Conservation (phyloP, 352 stramenopile species). For the Blastocystis sp. region DNA sequence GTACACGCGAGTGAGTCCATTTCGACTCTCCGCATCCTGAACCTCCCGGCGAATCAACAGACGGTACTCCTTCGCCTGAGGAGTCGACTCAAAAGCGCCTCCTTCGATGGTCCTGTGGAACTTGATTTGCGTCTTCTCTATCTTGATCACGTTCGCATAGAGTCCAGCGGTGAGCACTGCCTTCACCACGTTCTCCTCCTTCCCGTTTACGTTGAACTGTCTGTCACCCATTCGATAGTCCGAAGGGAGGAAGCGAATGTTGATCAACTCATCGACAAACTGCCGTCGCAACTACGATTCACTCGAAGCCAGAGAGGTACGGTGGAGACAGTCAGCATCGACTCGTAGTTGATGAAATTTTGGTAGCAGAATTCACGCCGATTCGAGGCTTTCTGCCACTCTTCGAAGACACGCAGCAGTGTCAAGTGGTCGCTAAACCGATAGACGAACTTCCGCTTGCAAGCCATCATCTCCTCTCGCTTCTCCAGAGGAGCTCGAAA, state of each 20-base stretch:
- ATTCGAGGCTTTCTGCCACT: conserved; percentile 66
- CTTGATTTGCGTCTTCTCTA: conserved; percentile 82
- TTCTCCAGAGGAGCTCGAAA: conserved; percentile 74
- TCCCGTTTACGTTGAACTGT: conserved; percentile 64
- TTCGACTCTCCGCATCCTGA: neutral
- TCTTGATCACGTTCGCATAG: conserved; percentile 82
- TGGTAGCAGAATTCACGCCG: conserved; percentile 68
- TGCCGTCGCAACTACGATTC: neutral
- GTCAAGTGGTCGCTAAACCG: conserved; percentile 73
- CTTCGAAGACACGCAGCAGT: conserved; percentile 71
- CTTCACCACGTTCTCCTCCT: conserved; percentile 67
- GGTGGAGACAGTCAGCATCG: conserved; percentile 65
- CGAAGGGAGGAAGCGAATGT: conserved; percentile 72
- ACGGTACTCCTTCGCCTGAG: conserved; percentile 35
- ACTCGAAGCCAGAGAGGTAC: conserved; percentile 66
- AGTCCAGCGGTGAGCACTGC: conserved; percentile 75
- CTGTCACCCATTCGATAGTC: neutral
- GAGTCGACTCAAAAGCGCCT: conserved; percentile 49
- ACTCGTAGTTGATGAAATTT: conserved; percentile 71
- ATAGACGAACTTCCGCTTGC: conserved; percentile 69
- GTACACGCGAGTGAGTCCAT: conserved; percentile 82
- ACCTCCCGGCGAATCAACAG: conserved; percentile 16
- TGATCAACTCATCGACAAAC: conserved; percentile 78
- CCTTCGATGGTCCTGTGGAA: conserved; percentile 75
- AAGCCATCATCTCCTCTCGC: conserved; percentile 70